Percentiles rank a stretch among this genome's conserved stretches.
Evolutionary conservation across 73 alveolate species (phyloP).

Genomic region (Paramecium sonneborni): DNA sequence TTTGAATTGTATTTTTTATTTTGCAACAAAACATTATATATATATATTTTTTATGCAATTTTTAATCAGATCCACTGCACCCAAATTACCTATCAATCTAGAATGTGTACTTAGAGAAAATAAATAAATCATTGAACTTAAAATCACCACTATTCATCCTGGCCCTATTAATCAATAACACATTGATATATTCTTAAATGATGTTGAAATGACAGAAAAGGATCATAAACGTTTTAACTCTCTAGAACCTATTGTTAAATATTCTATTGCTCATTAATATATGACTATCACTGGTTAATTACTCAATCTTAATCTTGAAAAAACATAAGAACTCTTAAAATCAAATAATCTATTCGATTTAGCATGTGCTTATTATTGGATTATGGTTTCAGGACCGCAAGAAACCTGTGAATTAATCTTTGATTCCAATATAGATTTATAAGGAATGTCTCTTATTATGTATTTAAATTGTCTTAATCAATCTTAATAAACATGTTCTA

Average conservation of each 20-base stretch:
- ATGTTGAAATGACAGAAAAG: not conserved
- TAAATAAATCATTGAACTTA: not conserved
- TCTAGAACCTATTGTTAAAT: not conserved
- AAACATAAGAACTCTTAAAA: not conserved
- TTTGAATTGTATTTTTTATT: not conserved
- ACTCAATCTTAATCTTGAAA: not conserved
- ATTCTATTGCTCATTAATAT: not conserved
- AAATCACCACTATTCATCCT: not conserved
- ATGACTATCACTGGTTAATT: not conserved
- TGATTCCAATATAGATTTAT: not conserved
- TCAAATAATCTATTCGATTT: not conserved
- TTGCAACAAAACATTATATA: not conserved
- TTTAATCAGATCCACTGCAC: constrained; percentile 3
- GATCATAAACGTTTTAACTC: not conserved
- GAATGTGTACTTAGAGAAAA: not conserved
- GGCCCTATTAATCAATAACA: not conserved
- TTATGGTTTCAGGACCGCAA: not conserved
- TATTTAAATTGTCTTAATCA: not conserved
- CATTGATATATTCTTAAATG: not conserved
- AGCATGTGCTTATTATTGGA: not conserved
- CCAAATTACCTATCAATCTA: not conserved
- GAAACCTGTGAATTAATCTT: not conserved
- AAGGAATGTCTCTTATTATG: not conserved
- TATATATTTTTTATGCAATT: constrained; percentile 5
- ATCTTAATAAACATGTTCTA: not conserved